Conservation (phyloP, 1,284 basidiomycete genomes). For the Puccinia coronata region DNA sequence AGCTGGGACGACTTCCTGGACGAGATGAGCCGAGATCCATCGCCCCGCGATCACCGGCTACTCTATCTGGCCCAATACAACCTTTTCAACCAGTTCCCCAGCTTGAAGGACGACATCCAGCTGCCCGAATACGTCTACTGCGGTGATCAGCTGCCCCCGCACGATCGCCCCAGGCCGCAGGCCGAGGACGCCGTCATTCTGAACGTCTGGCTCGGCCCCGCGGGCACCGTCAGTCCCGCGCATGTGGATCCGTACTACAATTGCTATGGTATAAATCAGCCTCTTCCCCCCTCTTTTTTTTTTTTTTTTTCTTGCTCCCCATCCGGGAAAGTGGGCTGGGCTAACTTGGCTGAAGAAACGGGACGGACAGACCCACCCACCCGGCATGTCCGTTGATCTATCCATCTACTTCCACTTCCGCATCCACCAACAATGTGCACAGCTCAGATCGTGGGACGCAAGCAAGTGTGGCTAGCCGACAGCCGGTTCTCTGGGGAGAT, state of each 20-base stretch:
- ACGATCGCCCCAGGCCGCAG: slow-evolving; percentile 63
- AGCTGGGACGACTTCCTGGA: slow-evolving; percentile 74
- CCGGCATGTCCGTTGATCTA: no score
- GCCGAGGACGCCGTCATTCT: slow-evolving; percentile 72
- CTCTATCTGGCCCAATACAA: slow-evolving; percentile 91
- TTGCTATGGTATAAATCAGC: slow-evolving; percentile 66
- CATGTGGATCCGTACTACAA: slow-evolving; percentile 97
- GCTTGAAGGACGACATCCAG: slow-evolving; percentile 71
- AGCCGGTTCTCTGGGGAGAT: slow-evolving; percentile 25
- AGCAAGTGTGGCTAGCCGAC: slow-evolving; percentile 37
- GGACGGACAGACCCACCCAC: neutral
- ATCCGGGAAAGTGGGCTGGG: neutral
- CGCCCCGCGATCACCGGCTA: slow-evolving; percentile 55
- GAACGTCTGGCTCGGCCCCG: slow-evolving; percentile 87
- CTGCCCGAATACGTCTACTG: slow-evolving; percentile 86
- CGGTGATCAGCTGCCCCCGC: slow-evolving; percentile 61
- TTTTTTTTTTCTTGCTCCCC: neutral
- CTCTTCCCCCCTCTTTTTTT: neutral
- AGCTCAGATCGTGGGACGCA: slow-evolving; percentile 41
- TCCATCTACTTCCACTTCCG: no score
- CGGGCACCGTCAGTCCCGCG: slow-evolving; percentile 75
- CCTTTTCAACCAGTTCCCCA: slow-evolving; percentile 80
- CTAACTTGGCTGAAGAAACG: no score
- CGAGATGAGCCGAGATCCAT: slow-evolving; percentile 50
- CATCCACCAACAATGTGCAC: neutral